These are phyloP conservation scores for Russula dissimulans DNA, from an alignment of 768 basidiomycete genomes.

Conservation along the genomic window DNA sequence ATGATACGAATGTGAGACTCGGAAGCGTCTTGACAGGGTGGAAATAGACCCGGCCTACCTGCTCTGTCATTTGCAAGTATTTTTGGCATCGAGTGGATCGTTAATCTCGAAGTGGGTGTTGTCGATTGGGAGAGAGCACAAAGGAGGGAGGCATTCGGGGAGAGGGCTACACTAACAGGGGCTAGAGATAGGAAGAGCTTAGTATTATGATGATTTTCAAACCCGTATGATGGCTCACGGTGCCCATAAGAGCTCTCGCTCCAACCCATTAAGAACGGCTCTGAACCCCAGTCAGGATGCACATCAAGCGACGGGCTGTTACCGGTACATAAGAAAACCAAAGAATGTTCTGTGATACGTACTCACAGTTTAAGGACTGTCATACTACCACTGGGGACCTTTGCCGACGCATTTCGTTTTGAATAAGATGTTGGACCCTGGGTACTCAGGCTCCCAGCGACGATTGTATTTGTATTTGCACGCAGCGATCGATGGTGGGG, in stretches of 20 bases:
- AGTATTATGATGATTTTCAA: neutral
- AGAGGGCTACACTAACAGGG: slow-evolving; percentile 44
- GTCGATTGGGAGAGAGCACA: slow-evolving; percentile 37
- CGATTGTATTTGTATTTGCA: slow-evolving; percentile 9
- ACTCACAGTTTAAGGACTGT: slow-evolving; percentile 12
- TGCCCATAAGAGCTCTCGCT: slow-evolving; percentile 9
- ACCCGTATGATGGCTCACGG: neutral
- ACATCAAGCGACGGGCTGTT: slow-evolving; percentile 8
- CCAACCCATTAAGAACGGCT: slow-evolving; percentile 13
- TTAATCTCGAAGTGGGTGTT: slow-evolving; percentile 5
- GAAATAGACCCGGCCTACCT: slow-evolving; percentile 19
- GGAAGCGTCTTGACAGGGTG: neutral
- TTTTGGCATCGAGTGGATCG: slow-evolving; percentile 14
- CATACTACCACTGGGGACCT: slow-evolving; percentile 2
- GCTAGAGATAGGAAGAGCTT: slow-evolving; percentile 31
- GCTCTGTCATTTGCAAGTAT: neutral
- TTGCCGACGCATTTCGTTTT: neutral
- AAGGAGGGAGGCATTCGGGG: slow-evolving; percentile 51
- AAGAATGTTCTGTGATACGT: neutral
- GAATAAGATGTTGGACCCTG: neutral
- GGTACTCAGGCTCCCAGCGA: slow-evolving; percentile 8
- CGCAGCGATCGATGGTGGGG: slow-evolving; percentile 8
- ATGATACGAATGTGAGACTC: neutral
- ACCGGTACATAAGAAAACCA: neutral
- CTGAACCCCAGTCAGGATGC: slow-evolving; percentile 9